These are phyloP conservation scores for Claviceps cyperi DNA, from an alignment of 2,329 filamentous ascomycete genomes.

Conservation along the genomic window DNA sequence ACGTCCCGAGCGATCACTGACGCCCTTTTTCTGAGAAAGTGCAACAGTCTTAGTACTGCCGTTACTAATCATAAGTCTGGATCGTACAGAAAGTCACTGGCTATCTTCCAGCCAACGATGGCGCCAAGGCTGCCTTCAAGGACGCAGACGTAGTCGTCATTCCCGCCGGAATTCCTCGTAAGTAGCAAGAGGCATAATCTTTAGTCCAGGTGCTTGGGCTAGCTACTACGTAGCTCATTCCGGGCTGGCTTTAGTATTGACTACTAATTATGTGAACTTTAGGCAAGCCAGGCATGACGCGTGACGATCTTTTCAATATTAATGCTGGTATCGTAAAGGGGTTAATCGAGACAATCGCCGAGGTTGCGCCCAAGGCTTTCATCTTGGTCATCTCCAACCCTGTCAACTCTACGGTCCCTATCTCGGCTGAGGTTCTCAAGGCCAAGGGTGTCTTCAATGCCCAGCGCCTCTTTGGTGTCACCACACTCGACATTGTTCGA, in stretches of 20 bases:
- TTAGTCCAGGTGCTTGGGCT: background rate
- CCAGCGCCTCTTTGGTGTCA: slow-evolving; percentile 94
- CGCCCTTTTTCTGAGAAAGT: background rate
- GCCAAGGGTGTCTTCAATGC: slow-evolving; percentile 83
- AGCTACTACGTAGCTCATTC: background rate
- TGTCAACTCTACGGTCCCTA: slow-evolving; percentile 97
- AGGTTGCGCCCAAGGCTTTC: slow-evolving; percentile 83
- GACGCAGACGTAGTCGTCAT: slow-evolving; percentile 94
- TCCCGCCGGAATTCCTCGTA: slow-evolving; percentile 94
- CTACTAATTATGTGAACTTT: slow-evolving; percentile 3
- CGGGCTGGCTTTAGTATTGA: background rate
- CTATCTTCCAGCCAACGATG: slow-evolving; percentile 74
- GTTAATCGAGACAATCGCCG: slow-evolving; percentile 74
- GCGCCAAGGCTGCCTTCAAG: slow-evolving; percentile 76
- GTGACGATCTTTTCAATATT: slow-evolving; percentile 99
- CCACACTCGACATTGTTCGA: slow-evolving; percentile 94
- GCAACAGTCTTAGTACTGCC: background rate
- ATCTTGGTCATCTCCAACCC: slow-evolving; percentile 98
- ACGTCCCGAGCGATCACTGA: slow-evolving; percentile 15
- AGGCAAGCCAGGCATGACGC: slow-evolving; percentile 99
- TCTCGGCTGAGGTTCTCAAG: slow-evolving; percentile 95
- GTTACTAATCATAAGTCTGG: slow-evolving; percentile 3
- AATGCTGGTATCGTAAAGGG: slow-evolving; percentile 97
- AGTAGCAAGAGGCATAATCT: slow-evolving; percentile 17
- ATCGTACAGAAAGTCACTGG: slow-evolving; percentile 60